phyloP scores from a whole-genome alignment of 805 yeast genomes.

The Candida germanica region DNA sequence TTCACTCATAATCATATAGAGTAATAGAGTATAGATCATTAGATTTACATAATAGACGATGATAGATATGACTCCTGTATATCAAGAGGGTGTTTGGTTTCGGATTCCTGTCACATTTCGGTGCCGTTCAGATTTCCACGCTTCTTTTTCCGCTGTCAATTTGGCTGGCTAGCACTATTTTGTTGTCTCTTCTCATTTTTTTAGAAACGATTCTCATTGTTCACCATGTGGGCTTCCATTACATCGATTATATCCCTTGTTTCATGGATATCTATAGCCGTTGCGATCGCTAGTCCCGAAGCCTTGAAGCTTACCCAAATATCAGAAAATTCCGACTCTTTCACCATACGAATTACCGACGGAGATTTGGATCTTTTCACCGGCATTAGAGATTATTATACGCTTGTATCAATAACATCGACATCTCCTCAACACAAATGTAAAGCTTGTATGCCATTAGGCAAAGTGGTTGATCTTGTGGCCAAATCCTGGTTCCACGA shows the following conservation, averaged over 20 bases:
- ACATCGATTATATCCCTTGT: no score
- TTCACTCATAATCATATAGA: conserved; percentile 17
- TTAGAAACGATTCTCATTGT: no score
- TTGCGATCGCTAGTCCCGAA: conserved; percentile 1
- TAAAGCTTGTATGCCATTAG: conserved; percentile 44
- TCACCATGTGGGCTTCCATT: no score
- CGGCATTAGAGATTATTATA: conserved; percentile 52
- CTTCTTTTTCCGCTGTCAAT: no score
- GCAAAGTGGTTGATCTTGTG: conserved; percentile 39
- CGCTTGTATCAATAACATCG: conserved; percentile 54
- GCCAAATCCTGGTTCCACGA: conserved; percentile 39
- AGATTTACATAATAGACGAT: neutral
- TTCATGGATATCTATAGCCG: no score
- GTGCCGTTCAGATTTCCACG: no score
- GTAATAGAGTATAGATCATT: conserved; percentile 1
- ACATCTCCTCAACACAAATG: conserved; percentile 43
- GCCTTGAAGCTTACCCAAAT: conserved; percentile 11
- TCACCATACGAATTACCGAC: conserved; percentile 41
- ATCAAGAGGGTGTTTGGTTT: no score
- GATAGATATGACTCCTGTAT: no score
- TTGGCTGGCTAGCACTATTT: no score
- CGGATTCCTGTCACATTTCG: no score
- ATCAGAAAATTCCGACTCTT: conserved; percentile 17
- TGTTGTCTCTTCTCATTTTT: no score
- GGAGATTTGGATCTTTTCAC: conserved; percentile 39